These are phyloP conservation scores for Ceratocystis smalleyi DNA, from an alignment of 2,329 filamentous ascomycete species.

Conservation along the genomic window DNA sequence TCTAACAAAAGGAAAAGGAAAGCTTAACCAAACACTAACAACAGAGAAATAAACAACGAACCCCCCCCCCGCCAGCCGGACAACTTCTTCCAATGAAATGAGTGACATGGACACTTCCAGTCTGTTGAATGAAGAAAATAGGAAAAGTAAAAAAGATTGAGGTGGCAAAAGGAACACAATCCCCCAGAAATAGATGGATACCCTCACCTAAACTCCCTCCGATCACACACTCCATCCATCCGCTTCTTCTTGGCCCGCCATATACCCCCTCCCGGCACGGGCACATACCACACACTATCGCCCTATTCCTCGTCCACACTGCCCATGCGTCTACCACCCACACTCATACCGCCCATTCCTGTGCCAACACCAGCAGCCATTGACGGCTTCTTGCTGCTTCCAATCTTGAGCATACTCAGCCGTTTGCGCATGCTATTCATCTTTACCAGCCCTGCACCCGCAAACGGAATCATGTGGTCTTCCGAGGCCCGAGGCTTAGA, in stretches of 20 bases:
- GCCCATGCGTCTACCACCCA: conserved; percentile 29
- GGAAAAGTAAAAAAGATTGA: conserved; percentile 11
- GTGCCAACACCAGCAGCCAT: conserved; percentile 23
- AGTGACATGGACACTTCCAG: no score
- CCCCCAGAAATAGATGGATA: background rate
- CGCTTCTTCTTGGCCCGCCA: background rate
- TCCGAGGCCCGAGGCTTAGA: conserved; percentile 13
- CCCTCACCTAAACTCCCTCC: background rate
- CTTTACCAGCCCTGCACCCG: conserved; percentile 26
- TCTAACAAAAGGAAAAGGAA: background rate
- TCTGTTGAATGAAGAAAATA: background rate
- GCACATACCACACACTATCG: background rate
- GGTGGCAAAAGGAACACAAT: conserved; percentile 12
- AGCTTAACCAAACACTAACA: conserved; percentile 12
- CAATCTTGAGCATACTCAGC: conserved; percentile 61
- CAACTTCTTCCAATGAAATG: background rate
- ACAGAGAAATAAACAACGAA: conserved; percentile 12
- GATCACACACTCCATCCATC: background rate
- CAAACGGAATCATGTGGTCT: conserved; percentile 16
- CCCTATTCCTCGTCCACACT: conserved; percentile 41
- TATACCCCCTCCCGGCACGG: background rate
- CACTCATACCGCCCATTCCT: background rate
- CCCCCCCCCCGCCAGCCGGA: background rate
- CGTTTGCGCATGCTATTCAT: conserved; percentile 59
- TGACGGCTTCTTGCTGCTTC: conserved; percentile 48